These are phyloP conservation scores for Penicillium atrosanguineum DNA, from an alignment of 495 filamentous ascomycete species.

Conservation along the genomic window DNA sequence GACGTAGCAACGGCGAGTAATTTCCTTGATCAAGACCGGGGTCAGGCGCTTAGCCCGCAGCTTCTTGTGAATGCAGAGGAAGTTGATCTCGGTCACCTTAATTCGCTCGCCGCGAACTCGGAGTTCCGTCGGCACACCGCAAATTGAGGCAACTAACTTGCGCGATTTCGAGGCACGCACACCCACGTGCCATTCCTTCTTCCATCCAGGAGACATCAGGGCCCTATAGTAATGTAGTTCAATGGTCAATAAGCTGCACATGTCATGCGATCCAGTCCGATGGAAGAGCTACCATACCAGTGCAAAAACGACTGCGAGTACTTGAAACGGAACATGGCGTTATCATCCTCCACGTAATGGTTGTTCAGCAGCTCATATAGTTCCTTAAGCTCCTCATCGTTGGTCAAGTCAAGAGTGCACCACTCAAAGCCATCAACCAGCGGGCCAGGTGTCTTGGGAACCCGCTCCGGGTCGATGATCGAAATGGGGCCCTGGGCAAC, in stretches of 20 bases:
- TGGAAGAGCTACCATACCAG: constrained; percentile 56
- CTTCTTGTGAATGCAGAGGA: constrained; percentile 97
- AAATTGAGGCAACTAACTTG: constrained; percentile 92
- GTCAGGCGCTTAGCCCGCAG: constrained; percentile 87
- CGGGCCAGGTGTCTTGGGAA: constrained; percentile 63
- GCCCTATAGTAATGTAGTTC: constrained; percentile 60
- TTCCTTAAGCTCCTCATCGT: constrained; percentile 68
- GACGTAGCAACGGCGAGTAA: constrained; percentile 85
- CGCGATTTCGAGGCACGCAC: constrained; percentile 73
- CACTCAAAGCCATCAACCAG: constrained; percentile 84
- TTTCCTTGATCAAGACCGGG: constrained; percentile 93
- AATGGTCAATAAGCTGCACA: constrained; percentile 1
- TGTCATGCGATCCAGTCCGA: background rate
- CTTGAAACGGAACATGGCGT: constrained; percentile 95
- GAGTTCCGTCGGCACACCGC: constrained; percentile 78
- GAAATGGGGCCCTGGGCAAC: constrained; percentile 61
- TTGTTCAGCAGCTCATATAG: constrained; percentile 84
- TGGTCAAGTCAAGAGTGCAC: constrained; percentile 82
- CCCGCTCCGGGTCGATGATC: constrained; percentile 69
- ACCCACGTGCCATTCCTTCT: constrained; percentile 91
- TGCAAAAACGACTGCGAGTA: constrained; percentile 86
- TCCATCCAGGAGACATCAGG: constrained; percentile 92
- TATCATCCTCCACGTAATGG: constrained; percentile 95
- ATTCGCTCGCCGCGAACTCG: constrained; percentile 74
- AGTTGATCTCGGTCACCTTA: constrained; percentile 89